phyloP scores from a whole-genome alignment of 148 eudicot species.

The Cornus controversa region DNA sequence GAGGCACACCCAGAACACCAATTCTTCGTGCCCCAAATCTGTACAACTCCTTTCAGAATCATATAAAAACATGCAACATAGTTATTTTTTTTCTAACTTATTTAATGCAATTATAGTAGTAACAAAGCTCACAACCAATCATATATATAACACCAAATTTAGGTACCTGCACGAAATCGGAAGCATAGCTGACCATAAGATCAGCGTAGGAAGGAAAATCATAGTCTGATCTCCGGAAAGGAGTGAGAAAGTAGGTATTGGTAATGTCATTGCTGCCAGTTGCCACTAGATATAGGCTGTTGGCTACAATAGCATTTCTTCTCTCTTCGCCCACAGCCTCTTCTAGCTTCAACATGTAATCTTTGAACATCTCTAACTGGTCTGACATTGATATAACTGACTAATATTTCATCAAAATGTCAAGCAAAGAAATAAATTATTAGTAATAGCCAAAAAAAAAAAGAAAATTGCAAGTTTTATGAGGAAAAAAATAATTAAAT shows the following conservation, averaged over 20 bases:
- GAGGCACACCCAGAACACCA: slow-evolving; percentile 46
- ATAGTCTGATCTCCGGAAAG: slow-evolving; percentile 25
- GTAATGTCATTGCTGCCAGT: slow-evolving; percentile 63
- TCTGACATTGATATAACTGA: slow-evolving; percentile 37
- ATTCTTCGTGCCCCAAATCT: slow-evolving; percentile 59
- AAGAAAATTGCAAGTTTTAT: too few relatives aligned
- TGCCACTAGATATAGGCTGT: slow-evolving; percentile 38
- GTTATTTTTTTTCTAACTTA: too few relatives aligned
- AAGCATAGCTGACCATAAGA: slow-evolving; percentile 46
- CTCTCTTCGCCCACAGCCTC: slow-evolving; percentile 44
- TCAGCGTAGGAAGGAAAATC: slow-evolving; percentile 42
- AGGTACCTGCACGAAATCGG: slow-evolving; percentile 55
- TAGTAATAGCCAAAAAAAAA: too few relatives aligned
- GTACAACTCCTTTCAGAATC: slow-evolving; percentile 35
- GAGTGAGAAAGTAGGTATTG: slow-evolving; percentile 45
- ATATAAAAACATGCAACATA: too few relatives aligned
- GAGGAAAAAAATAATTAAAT: too few relatives aligned
- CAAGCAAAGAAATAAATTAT: too few relatives aligned
- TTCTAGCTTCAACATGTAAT: slow-evolving; percentile 48
- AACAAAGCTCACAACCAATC: too few relatives aligned
- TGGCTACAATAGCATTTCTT: slow-evolving; percentile 25
- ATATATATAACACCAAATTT: too few relatives aligned
- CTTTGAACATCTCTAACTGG: slow-evolving; percentile 51
- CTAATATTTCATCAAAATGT: slow-evolving; percentile 21
- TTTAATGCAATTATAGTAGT: too few relatives aligned